Conservation (phyloP, 305 asterid species). For the Solanum aculeatissimum region DNA sequence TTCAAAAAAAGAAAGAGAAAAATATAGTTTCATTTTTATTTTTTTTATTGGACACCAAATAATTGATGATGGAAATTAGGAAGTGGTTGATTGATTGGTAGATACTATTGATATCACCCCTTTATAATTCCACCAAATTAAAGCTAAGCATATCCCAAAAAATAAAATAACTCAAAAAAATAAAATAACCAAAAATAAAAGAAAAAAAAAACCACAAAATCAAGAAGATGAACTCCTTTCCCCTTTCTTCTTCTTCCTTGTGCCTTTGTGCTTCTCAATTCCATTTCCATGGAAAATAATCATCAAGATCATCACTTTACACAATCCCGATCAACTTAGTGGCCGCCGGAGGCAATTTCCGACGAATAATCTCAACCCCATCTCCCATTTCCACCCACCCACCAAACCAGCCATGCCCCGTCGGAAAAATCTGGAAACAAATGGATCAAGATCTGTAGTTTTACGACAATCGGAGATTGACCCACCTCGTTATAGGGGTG, state of each 20-base stretch:
- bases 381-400: neutral
- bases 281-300: neutral
- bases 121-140: neutral
- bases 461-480: neutral
- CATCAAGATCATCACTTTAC: neutral
- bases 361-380: neutral
- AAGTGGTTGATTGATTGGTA: neutral
- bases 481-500: constrained; percentile 22
- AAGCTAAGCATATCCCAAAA: neutral
- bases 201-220: neutral
- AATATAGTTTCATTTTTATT: neutral
- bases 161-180: neutral
- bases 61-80: neutral
- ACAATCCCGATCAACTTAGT: neutral
- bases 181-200: neutral
- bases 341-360: neutral
- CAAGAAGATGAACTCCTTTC: neutral
- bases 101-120: neutral
- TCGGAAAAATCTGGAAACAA: neutral
- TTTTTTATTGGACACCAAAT: neutral
- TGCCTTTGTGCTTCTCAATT: neutral
- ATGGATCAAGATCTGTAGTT: neutral
- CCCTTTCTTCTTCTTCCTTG: neutral
- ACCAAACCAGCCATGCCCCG: neutral
- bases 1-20: neutral